phyloP scores from a whole-genome alignment of 495 filamentous ascomycete genomes.

The Penicillium atrosanguineum region DNA sequence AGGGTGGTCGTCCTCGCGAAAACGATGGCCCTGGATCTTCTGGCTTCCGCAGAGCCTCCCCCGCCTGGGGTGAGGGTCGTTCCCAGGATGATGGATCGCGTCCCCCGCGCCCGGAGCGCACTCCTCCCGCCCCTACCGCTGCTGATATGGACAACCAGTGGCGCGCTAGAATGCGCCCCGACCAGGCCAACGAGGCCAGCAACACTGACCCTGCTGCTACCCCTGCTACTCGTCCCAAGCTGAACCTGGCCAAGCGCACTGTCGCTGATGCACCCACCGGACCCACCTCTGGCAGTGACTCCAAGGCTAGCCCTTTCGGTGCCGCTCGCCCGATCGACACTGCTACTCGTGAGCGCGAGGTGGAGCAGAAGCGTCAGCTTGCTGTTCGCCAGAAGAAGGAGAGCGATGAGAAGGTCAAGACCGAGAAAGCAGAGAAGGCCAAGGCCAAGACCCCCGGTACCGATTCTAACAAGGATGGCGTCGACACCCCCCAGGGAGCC shows the following conservation, averaged over 20 bases:
- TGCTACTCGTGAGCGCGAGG: slow-evolving; percentile 77
- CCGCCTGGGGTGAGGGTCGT: slow-evolving; percentile 83
- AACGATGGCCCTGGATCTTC: slow-evolving; percentile 60
- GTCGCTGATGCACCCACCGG: slow-evolving; percentile 67
- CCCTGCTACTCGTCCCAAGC: slow-evolving; percentile 61
- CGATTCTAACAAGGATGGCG: slow-evolving; percentile 46
- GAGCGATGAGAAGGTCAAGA: slow-evolving; percentile 78
- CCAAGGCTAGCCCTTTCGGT: slow-evolving; percentile 89
- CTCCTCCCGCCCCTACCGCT: slow-evolving; percentile 73
- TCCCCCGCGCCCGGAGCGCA: slow-evolving; percentile 77
- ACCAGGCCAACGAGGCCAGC: slow-evolving; percentile 63
- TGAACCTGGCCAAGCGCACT: slow-evolving; percentile 86
- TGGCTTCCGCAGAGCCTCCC: slow-evolving; percentile 62
- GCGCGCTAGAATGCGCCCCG: slow-evolving; percentile 80
- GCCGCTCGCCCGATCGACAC: slow-evolving; percentile 88
- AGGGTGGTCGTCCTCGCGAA: slow-evolving; percentile 66
- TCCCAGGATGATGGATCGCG: slow-evolving; percentile 79
- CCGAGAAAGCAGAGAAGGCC: slow-evolving; percentile 79
- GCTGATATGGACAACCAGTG: slow-evolving; percentile 85
- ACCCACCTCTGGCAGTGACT: slow-evolving; percentile 50
- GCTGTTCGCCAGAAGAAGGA: slow-evolving; percentile 79
- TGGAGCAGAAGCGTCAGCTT: slow-evolving; percentile 80
- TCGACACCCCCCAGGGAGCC: slow-evolving; percentile 41
- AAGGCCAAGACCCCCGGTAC: slow-evolving; percentile 60
- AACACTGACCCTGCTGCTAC: slow-evolving; percentile 53